A percentile compares a stretch with the other conserved stretches of the same genome.
Conservation (phyloP, 192 early-diverging fungal species). For the Backusella mclennaniae region DNA sequence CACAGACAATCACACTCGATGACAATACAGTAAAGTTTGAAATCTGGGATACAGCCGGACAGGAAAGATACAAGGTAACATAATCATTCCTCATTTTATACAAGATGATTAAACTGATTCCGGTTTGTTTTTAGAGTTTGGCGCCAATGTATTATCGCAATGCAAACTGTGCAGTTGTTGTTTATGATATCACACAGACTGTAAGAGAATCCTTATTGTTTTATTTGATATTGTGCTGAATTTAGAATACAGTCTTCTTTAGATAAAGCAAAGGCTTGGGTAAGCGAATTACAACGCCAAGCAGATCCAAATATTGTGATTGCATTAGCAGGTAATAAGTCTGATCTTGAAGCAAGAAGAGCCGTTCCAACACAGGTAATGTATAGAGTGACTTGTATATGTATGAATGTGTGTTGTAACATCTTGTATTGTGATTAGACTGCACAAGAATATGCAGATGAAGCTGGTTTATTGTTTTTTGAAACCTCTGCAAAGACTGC, state of each 20-base stretch:
- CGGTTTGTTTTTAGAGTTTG: slow-evolving; percentile 41
- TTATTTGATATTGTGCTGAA: not conserved
- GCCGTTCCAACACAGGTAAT: slow-evolving; percentile 61
- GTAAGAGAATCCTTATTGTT: slow-evolving; percentile 32
- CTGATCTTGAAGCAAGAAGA: slow-evolving; percentile 60
- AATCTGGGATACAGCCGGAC: slow-evolving; percentile 83
- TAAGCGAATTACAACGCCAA: slow-evolving; percentile 72
- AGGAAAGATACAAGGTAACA: slow-evolving; percentile 65
- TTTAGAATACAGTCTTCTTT: slow-evolving; percentile 49
- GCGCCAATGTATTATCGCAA: slow-evolving; percentile 76
- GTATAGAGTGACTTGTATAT: not conserved
- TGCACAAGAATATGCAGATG: slow-evolving; percentile 59
- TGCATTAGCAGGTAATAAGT: slow-evolving; percentile 70
- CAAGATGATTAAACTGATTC: not conserved
- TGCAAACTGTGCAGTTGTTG: slow-evolving; percentile 67
- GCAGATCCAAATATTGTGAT: slow-evolving; percentile 73
- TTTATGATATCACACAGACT: slow-evolving; percentile 73
- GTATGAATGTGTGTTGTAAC: not conserved
- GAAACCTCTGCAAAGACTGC: slow-evolving; percentile 66
- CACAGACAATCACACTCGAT: slow-evolving; percentile 81
- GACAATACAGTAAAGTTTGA: slow-evolving; percentile 90
- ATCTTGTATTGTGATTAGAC: slow-evolving; percentile 29
- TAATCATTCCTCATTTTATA: not conserved
- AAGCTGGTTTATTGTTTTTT: slow-evolving; percentile 57
- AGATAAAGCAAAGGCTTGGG: slow-evolving; percentile 73